A percentile compares a stretch with the other conserved stretches of the same genome.
phyloP scores from a whole-genome alignment of 768 basidiomycete genomes.

The Lactarius evosmus region DNA sequence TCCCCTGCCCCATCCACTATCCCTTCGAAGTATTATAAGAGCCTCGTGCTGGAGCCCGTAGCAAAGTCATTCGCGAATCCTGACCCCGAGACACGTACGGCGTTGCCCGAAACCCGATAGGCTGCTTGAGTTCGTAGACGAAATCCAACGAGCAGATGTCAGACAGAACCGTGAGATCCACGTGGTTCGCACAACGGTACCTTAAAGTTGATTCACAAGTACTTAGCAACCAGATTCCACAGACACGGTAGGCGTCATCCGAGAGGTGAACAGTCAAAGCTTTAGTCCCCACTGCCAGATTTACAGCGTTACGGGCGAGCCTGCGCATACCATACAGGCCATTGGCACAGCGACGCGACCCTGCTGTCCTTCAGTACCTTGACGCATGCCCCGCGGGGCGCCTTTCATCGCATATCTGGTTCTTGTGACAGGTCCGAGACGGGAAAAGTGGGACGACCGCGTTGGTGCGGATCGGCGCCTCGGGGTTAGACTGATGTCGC shows the following conservation, averaged over 20 bases:
- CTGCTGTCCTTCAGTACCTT: too few species aligned
- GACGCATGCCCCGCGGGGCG: too few species aligned
- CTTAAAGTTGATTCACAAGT: background rate
- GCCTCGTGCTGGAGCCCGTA: constrained; percentile 69
- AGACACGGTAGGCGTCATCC: constrained; percentile 90
- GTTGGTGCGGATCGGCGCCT: too few species aligned
- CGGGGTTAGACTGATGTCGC: too few species aligned
- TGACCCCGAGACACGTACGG: constrained; percentile 92
- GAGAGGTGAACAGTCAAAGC: constrained; percentile 90
- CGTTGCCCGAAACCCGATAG: constrained; percentile 86
- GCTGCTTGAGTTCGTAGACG: constrained; percentile 78
- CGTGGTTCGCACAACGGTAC: background rate
- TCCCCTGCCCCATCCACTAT: constrained; percentile 72
- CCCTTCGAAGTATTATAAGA: constrained; percentile 81
- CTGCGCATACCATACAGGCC: constrained; percentile 61
- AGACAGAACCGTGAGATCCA: constrained; percentile 82
- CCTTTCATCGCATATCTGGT: too few species aligned
- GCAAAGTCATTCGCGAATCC: constrained; percentile 83
- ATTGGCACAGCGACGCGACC: constrained; percentile 58
- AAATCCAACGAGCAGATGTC: constrained; percentile 76
- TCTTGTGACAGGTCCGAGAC: too few species aligned
- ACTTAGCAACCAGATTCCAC: constrained; percentile 89
- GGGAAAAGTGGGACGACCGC: too few species aligned
- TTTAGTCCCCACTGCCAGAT: constrained; percentile 74
- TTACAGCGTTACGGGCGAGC: too few species aligned